These are phyloP conservation scores for Cyclotella choctawhatcheeana DNA, from an alignment of 108 stramenopile genomes.

Conservation along the genomic window DNA sequence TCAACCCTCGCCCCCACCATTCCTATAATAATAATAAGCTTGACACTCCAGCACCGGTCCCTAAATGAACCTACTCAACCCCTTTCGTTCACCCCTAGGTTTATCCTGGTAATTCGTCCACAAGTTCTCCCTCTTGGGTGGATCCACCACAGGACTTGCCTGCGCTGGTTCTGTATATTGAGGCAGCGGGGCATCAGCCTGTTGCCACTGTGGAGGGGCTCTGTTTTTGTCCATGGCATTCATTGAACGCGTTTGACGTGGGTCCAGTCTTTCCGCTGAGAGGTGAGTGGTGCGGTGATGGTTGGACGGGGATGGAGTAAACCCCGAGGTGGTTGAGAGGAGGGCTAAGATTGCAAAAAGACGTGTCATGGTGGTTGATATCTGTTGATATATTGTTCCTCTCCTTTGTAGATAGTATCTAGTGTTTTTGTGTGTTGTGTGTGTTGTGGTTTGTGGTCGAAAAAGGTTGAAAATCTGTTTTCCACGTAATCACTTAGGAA, in stretches of 20 bases:
- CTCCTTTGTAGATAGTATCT: too few species aligned
- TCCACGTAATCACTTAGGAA: too few species aligned
- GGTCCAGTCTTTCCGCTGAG: background rate
- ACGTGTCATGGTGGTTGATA: slow-evolving; percentile 6
- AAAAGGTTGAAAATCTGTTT: too few species aligned
- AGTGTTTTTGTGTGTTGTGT: too few species aligned
- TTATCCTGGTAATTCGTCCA: slow-evolving; percentile 18
- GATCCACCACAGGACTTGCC: slow-evolving; percentile 15
- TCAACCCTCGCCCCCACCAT: background rate
- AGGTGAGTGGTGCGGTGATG: background rate
- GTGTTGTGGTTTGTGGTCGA: too few species aligned
- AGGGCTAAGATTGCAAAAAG: background rate
- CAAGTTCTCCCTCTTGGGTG: slow-evolving; percentile 12
- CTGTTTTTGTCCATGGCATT: slow-evolving; percentile 9
- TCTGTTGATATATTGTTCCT: too few species aligned
- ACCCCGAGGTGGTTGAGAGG: slow-evolving; percentile 6
- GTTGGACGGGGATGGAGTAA: slow-evolving; percentile 1
- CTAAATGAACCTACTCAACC: slow-evolving; percentile 16
- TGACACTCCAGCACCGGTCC: too few species aligned
- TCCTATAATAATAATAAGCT: background rate
- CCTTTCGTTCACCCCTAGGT: slow-evolving; percentile 9
- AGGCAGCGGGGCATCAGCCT: background rate
- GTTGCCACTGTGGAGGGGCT: background rate
- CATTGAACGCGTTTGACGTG: slow-evolving; percentile 6
- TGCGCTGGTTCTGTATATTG: background rate